These are phyloP conservation scores for Backusella circina DNA, from an alignment of 192 early-diverging fungal species.

Conservation along the genomic window DNA sequence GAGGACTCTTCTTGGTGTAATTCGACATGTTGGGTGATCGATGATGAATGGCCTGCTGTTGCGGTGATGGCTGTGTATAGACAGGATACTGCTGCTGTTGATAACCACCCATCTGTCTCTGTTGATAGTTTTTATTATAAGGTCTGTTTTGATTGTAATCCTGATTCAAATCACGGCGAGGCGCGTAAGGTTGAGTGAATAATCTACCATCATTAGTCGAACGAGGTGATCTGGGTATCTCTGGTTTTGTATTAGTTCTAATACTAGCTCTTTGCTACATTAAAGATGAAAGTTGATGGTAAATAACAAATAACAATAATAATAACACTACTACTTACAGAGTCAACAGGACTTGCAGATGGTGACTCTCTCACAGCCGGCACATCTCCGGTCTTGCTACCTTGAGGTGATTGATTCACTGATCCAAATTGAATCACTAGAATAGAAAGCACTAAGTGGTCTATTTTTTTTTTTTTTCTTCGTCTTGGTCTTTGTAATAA, in stretches of 20 bases:
- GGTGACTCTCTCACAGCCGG: neutral
- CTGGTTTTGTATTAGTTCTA: slow-evolving; percentile 11
- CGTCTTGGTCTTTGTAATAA: too few relatives aligned
- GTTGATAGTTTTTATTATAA: neutral
- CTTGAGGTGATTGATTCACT: slow-evolving; percentile 27
- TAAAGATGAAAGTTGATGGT: neutral
- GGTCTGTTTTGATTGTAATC: slow-evolving; percentile 1
- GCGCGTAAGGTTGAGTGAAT: slow-evolving; percentile 33
- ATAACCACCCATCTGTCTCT: neutral
- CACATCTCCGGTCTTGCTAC: slow-evolving; percentile 16
- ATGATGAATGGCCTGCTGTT: slow-evolving; percentile 12
- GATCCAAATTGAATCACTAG: slow-evolving; percentile 18
- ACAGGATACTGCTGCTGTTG: slow-evolving; percentile 30
- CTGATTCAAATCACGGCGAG: slow-evolving; percentile 6
- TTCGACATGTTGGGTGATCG: slow-evolving; percentile 32
- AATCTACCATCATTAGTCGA: slow-evolving; percentile 19
- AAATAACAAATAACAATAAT: neutral
- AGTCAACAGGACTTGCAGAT: slow-evolving; percentile 10
- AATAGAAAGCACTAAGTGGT: neutral
- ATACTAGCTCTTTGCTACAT: neutral
- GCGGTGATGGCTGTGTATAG: slow-evolving; percentile 25
- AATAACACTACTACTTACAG: neutral
- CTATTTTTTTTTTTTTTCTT: too few relatives aligned
- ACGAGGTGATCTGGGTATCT: slow-evolving; percentile 33
- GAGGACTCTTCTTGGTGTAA: slow-evolving; percentile 33